Percentiles rank a stretch among this genome's conserved stretches.
Conservation (phyloP, 2,329 filamentous ascomycete genomes). For the Beauveria medogensis region DNA sequence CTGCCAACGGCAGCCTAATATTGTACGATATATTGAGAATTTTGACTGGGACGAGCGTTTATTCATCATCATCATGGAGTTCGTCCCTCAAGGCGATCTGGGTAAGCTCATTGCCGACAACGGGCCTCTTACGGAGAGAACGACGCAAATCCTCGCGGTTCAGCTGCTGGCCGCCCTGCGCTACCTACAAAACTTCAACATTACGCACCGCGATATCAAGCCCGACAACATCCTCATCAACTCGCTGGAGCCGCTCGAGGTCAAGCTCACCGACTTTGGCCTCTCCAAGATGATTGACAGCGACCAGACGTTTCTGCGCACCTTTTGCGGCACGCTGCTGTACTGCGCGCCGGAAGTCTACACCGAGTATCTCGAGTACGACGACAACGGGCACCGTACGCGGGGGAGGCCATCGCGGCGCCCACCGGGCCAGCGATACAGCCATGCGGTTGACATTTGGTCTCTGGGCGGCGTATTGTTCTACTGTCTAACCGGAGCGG, state of each 20-base stretch:
- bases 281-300: conserved; percentile 90
- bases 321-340: conserved; percentile 89
- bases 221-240: conserved; percentile 93
- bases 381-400: conserved; percentile 59
- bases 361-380: conserved; percentile 59
- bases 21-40: conserved; percentile 86
- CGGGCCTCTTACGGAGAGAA: conserved; percentile 55
- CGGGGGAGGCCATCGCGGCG: conserved; percentile 57
- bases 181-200: conserved; percentile 80
- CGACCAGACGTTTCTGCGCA: conserved; percentile 85
- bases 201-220: conserved; percentile 98
- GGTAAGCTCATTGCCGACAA: conserved; percentile 60
- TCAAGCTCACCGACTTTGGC: conserved; percentile 95
- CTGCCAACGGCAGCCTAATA: conserved; percentile 55
- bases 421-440: conserved; percentile 59
- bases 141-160: conserved; percentile 62
- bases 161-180: conserved; percentile 76
- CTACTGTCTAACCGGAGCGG: conserved; percentile 68
- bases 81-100: conserved; percentile 72
- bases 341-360: conserved; percentile 98
- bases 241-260: conserved; percentile 61
- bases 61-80: conserved; percentile 98
- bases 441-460: conserved; percentile 92
- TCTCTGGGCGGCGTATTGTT: conserved; percentile 90
- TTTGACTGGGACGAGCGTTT: conserved; percentile 73